Evolutionary conservation across 2,329 filamentous ascomycete species (phyloP).

Genomic region (Stylonectria norvegica): DNA sequence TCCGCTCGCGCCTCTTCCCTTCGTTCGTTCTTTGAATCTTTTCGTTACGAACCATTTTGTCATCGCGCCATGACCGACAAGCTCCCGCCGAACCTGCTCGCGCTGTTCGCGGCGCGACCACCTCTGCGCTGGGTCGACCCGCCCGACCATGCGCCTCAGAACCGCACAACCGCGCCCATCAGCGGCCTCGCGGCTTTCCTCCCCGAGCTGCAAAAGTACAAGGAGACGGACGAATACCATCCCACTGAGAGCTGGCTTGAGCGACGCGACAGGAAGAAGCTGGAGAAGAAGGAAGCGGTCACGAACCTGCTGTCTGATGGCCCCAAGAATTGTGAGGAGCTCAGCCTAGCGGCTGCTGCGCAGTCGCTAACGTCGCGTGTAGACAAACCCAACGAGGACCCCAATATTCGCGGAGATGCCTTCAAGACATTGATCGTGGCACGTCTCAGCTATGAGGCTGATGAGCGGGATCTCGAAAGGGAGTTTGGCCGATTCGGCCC

Average conservation of each 20-base stretch:
- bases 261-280: constrained; percentile 75
- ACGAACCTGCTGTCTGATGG: constrained; percentile 63
- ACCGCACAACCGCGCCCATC: constrained; percentile 71
- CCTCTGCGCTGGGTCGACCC: constrained; percentile 86
- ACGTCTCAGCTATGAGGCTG: constrained; percentile 83
- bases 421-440: constrained; percentile 94
- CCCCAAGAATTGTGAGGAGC: constrained; percentile 57
- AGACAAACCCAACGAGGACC: constrained; percentile 82
- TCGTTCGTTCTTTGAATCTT: constrained; percentile 9
- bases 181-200: constrained; percentile 73
- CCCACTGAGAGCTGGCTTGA: constrained; percentile 94
- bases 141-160: constrained; percentile 76
- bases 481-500: constrained; percentile 93
- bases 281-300: constrained; percentile 70
- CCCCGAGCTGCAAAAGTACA: constrained; percentile 70
- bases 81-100: constrained; percentile 85
- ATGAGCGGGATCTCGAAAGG: constrained; percentile 83
- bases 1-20: constrained; percentile 11
- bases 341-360: background rate
- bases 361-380: constrained; percentile 15
- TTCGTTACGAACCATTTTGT: constrained; percentile 6
- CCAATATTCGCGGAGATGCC: constrained; percentile 86
- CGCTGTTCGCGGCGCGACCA: constrained; percentile 92
- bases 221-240: constrained; percentile 70
- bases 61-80: constrained; percentile 80